phyloP scores from a whole-genome alignment of 106 monocot species.

The Phalaenopsis aphrodite region DNA sequence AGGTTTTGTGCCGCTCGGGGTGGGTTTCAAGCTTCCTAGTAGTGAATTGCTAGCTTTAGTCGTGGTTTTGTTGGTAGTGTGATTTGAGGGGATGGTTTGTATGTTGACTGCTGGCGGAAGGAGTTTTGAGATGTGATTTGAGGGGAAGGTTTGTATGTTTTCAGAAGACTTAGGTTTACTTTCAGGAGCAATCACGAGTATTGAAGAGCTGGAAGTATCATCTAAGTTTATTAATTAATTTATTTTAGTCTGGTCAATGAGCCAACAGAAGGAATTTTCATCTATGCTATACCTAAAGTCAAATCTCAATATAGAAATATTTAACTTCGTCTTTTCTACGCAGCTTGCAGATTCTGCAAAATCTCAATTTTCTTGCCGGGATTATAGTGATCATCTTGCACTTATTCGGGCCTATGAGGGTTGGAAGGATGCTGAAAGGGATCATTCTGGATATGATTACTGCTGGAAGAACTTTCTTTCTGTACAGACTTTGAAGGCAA shows the following conservation, averaged over 20 bases:
- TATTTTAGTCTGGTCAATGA: background rate
- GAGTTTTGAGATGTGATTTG: too few species aligned
- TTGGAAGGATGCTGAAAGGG: slow-evolving; percentile 91
- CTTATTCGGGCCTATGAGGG: slow-evolving; percentile 82
- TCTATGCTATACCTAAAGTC: background rate
- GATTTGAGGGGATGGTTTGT: too few species aligned
- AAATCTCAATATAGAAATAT: background rate
- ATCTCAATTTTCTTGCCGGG: slow-evolving; percentile 82
- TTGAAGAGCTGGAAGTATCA: background rate
- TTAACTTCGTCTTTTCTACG: slow-evolving; percentile 8
- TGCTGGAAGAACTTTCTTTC: slow-evolving; percentile 99
- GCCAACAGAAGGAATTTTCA: background rate
- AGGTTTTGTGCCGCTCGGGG: too few species aligned
- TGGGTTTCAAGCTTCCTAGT: too few species aligned
- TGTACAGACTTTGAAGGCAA: slow-evolving; percentile 78
- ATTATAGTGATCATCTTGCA: slow-evolving; percentile 97
- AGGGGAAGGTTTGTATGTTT: too few species aligned
- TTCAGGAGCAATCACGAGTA: background rate
- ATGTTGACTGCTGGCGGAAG: too few species aligned
- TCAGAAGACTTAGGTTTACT: too few species aligned
- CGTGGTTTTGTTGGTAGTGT: too few species aligned
- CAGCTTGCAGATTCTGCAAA: slow-evolving; percentile 97
- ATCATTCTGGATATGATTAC: slow-evolving; percentile 82
- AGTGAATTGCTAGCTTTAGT: too few species aligned
- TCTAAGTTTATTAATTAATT: background rate